Evolutionary conservation across 2,329 filamentous ascomycete species (phyloP), one percentile per base, ranked within the genome.

Genomic region (Colletotrichum sp.): DNA sequence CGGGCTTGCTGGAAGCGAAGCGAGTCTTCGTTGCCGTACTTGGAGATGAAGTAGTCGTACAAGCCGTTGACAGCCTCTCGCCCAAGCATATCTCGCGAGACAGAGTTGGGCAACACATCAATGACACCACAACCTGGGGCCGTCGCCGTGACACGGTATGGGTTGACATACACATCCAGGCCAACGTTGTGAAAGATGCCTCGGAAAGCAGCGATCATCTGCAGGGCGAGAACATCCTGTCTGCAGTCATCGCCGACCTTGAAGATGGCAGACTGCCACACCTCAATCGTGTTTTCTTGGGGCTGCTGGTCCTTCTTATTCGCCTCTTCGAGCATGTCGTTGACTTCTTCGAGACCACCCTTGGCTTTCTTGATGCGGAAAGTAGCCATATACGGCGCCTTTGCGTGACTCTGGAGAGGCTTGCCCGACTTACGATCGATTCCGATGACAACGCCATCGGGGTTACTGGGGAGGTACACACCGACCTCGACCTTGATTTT

Each of bases 231-330:
- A 69, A 99, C 95, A 81, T 99, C 98, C 86, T 99, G 97, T 67
- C 97, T 94, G 83, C 97, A 99, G 85, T 99, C 97, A 83, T 99
- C 97, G 77, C 97, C 97, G 65, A 99, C 98, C 85, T 99, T 99
- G 92, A 99, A 99, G 82, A 99, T 99, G 72, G 96, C 97, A 3
- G 96, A 98, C 85, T 99, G 97, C 98, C 97, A 99, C n/a, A 96
- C 94, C 84, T 99, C 98, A 79, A 98, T 92, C 0, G 92, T 95
- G 80, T 90, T 92, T 69, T 87, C 86, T 9, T 82, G 82, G 24
- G 80, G 74, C 34, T 80, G 72, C 49, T 52, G 39, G 30, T 81
- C 81, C 8, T 82, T 84, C 71, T 87, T 86, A 67, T 85, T 86
- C 4, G 86, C 82, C 63, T 90, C 89, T 75, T 89, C 88, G 8